phyloP scores from a whole-genome alignment of 768 basidiomycete species.

The Phanerochaete sordida region DNA sequence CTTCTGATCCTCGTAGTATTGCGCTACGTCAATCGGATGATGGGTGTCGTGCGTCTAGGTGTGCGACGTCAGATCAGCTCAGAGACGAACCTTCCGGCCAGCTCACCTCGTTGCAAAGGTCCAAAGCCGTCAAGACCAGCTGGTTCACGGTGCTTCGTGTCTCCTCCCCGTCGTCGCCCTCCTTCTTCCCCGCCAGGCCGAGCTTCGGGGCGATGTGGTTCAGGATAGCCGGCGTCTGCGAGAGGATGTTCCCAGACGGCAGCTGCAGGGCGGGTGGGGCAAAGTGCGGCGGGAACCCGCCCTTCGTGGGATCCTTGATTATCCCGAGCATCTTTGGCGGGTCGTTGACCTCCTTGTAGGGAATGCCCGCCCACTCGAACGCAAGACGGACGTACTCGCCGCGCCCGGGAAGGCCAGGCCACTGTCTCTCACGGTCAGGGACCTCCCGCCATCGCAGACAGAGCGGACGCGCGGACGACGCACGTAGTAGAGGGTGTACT shows the following conservation, averaged over 20 bases:
- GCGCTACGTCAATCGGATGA: conserved; percentile 32
- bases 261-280: conserved; percentile 38
- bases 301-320: conserved; percentile 17
- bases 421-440: conserved; percentile 13
- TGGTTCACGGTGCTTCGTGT: conserved; percentile 32
- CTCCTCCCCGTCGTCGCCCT: conserved; percentile 28
- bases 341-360: conserved; percentile 28
- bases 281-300: conserved; percentile 30
- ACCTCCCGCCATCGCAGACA: too few relatives aligned
- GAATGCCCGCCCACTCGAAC: conserved; percentile 33
- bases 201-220: conserved; percentile 32
- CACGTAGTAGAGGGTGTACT: conserved; percentile 25
- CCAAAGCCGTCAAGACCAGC: conserved; percentile 34
- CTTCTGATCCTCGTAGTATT: conserved; percentile 43
- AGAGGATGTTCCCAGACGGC: conserved; percentile 26
- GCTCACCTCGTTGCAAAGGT: conserved; percentile 31
- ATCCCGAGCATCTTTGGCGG: conserved; percentile 10
- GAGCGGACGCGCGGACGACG: background rate
- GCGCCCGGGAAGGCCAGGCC: conserved; percentile 34
- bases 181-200: conserved; percentile 31
- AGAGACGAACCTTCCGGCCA: background rate
- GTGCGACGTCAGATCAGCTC: background rate
- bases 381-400: conserved; percentile 37
- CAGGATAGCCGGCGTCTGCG: conserved; percentile 36
- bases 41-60: conserved; percentile 26